Evolutionary conservation across 768 basidiomycete genomes (phyloP).

Genomic region (Russula earlei): DNA sequence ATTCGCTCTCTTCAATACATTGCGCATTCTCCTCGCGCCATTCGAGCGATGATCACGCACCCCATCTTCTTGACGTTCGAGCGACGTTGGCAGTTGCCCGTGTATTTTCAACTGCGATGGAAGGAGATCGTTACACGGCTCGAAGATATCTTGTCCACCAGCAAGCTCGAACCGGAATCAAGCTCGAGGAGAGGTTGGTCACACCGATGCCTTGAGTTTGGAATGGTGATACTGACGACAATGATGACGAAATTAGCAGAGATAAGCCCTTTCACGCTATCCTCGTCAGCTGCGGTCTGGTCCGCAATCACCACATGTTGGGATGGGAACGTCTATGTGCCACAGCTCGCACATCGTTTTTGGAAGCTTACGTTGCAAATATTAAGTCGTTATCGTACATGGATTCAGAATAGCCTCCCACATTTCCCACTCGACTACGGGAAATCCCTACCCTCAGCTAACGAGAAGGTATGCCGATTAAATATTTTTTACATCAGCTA

Average conservation of each 20-base stretch:
- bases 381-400: constrained; percentile 16
- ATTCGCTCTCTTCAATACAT: constrained; percentile 72
- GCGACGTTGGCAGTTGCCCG: constrained; percentile 88
- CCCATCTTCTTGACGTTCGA: constrained; percentile 64
- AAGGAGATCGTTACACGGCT: constrained; percentile 79
- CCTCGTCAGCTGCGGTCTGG: constrained; percentile 63
- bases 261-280: constrained; percentile 38
- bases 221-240: neutral
- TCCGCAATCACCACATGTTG: constrained; percentile 71
- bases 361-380: constrained; percentile 92
- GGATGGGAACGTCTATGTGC: constrained; percentile 79
- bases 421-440: constrained; percentile 30
- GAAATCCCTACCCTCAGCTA: constrained; percentile 28
- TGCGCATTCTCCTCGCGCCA: constrained; percentile 63
- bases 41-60: constrained; percentile 65
- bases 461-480: constrained; percentile 28
- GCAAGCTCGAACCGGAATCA: constrained; percentile 34
- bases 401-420: constrained; percentile 45
- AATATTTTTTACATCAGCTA: constrained; percentile 8
- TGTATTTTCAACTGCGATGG: constrained; percentile 96
- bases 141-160: constrained; percentile 52
- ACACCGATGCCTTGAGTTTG: neutral
- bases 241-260: constrained; percentile 13
- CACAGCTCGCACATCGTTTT: constrained; percentile 73
- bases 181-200: constrained; percentile 31